Base-by-base conservation (phyloP, 2,329 filamentous ascomycete genomes). In the Truncatella angustata region DNA sequence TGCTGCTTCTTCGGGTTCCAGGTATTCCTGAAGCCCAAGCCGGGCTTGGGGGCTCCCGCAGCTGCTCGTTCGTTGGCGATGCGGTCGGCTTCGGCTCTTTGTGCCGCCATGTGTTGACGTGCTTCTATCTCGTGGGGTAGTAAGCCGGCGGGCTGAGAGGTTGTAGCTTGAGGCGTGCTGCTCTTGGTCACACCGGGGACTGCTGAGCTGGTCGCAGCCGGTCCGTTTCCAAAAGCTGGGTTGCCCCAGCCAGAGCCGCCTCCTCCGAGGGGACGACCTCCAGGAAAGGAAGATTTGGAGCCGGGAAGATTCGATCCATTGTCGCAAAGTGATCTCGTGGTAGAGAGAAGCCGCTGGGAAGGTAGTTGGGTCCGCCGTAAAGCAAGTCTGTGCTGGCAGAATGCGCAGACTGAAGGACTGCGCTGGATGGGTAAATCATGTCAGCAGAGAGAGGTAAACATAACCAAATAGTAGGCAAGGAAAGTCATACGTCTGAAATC, bases 391-490 rank as follows among this genome's bases (percentile, higher is more conserved):
- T 61, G 56, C 53, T 58, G 62, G 54, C 63, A 65, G 56, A 65
- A 63, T 52, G 59, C 59, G 57, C 60, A 68, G 54, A 66, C 61
- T 37, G 62, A 65, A 52, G 53, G 60, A 52, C 63, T 61, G 52
- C 58, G 59, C 65, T 66, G 45, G 39, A 9, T 54, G 7, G 7
- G 18, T 30, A 6, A 18, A 14, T 20, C n/a, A n/a, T n/a, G n/a
- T n/a, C n/a, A n/a, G n/a, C n/a, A n/a, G n/a, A n/a, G n/a, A n/a
- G n/a, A n/a, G n/a, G 21, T 26, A 48, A 20, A 5, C 10, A 24
- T 16, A 12, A 12, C 35, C 18, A 34, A 4, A 14, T 9, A 35
- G 23, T 16, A 42, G 14, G n/a, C 10, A 32, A 16, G 28, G 9
- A 28, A 23, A 46, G 52, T 58, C 37, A 36, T 44, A 67, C 65